phyloP scores from a whole-genome alignment of 2,329 filamentous ascomycete species.

The Polytolypa hystricis region DNA sequence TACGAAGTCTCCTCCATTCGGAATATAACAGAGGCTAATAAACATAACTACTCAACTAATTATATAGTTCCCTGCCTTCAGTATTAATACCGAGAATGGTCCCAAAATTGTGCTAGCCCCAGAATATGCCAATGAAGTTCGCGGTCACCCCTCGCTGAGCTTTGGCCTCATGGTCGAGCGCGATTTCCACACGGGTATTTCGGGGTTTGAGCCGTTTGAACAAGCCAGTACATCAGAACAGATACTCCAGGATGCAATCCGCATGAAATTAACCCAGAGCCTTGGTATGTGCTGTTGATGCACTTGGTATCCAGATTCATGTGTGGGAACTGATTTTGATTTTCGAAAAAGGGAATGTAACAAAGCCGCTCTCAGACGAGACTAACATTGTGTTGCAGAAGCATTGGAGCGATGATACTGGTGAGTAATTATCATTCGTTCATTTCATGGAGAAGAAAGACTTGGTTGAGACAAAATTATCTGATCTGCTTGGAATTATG shows the following conservation, averaged over 20 bases:
- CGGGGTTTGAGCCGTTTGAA: slow-evolving; percentile 7
- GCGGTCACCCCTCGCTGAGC: slow-evolving; percentile 13
- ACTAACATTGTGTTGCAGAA: slow-evolving; percentile 6
- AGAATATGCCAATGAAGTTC: slow-evolving; percentile 16
- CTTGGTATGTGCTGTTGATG: slow-evolving; percentile 11
- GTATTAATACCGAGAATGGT: slow-evolving; percentile 15
- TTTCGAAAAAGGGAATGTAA: slow-evolving; percentile 7
- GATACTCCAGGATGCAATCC: slow-evolving; percentile 14
- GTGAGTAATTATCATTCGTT: slow-evolving; percentile 5
- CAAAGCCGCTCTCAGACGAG: slow-evolving; percentile 9
- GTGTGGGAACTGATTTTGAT: neutral
- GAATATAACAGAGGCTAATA: too few relatives aligned
- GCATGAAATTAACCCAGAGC: slow-evolving; percentile 16
- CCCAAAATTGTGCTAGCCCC: slow-evolving; percentile 13
- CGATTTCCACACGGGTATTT: slow-evolving; percentile 10
- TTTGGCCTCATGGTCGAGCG: slow-evolving; percentile 9
- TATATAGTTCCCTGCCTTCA: too few relatives aligned
- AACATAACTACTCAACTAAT: too few relatives aligned
- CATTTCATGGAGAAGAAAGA: neutral
- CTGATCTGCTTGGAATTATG: neutral
- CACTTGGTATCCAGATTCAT: neutral
- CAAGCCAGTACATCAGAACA: slow-evolving; percentile 7
- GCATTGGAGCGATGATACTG: slow-evolving; percentile 9
- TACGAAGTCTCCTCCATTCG: too few relatives aligned
- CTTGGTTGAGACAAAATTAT: neutral